A percentile compares a stretch with the other conserved stretches of the same genome.
These are phyloP conservation scores for Coemansia sp. DNA, from an alignment of 192 early-diverging fungal genomes.

Conservation along the genomic window DNA sequence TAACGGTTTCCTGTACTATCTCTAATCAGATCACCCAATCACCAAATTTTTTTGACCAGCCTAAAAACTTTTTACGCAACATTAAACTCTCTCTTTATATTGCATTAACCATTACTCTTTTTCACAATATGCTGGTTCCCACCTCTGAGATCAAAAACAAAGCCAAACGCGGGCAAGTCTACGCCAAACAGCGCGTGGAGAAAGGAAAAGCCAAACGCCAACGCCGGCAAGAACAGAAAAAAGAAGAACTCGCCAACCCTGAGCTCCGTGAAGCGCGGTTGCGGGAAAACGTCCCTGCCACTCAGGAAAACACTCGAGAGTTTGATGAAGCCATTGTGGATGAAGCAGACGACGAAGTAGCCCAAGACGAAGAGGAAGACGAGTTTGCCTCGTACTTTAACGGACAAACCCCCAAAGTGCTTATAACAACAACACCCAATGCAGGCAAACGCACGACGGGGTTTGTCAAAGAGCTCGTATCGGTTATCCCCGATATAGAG, in stretches of 20 bases:
- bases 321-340: constrained; percentile 88
- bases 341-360: constrained; percentile 75
- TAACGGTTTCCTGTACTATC: too few relatives aligned
- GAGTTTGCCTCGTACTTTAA: constrained; percentile 89
- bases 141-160: constrained; percentile 75
- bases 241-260: constrained; percentile 81
- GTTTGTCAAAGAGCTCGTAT: constrained; percentile 85
- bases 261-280: constrained; percentile 83
- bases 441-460: constrained; percentile 64
- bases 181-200: constrained; percentile 67
- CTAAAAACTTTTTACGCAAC: too few relatives aligned
- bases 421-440: constrained; percentile 78
- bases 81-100: too few relatives aligned
- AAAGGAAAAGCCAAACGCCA: constrained; percentile 77
- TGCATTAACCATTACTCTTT: not conserved
- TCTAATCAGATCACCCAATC: too few relatives aligned
- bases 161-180: constrained; percentile 80
- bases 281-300: constrained; percentile 85
- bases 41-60: too few relatives aligned
- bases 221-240: constrained; percentile 67
- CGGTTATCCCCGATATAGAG: constrained; percentile 87
- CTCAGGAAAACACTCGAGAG: constrained; percentile 90
- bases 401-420: constrained; percentile 85
- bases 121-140: constrained; percentile 6
- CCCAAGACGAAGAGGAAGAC: constrained; percentile 79